Base-by-base conservation (phyloP, 164 flowering plant genomes). In the Buxus sempervirens region DNA sequence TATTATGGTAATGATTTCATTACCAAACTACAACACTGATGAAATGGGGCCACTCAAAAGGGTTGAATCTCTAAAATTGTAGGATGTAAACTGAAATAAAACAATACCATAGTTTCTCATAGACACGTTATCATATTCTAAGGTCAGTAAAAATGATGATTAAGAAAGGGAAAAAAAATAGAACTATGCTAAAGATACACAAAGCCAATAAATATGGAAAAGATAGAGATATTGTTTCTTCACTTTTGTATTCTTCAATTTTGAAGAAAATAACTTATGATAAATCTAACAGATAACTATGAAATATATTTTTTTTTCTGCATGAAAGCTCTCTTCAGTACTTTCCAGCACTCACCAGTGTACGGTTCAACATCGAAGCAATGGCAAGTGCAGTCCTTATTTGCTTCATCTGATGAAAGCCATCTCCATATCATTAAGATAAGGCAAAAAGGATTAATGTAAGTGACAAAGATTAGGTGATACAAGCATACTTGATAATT, bases 301-400 rank as follows among this genome's bases (percentile, higher is more conserved):
- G 2, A 45, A 45, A 45, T 45, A 45, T 1, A 45, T 15, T 1
- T 45, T 45, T 45, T 10, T 1, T 45, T 32, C 5, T 32, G 7
- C n/a, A 45, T 45, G 51, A 15, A 45, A 45, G 12, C 12, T 45
- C 51, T 45, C 51, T 45, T 45, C 18, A 15, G 13, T 10, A 15
- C 12, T 45, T 67, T 36, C 22, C 19, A 53, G 26, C 60, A 67
- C 91, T 86, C 76, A 96, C 99, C 96, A 96, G 73, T 28, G 93
- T 90, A 70, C 97, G 94, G 42, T 86, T 86, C 80, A 96, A 70
- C 75, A 96, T 58, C 24, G 89, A 88, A 68, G 98, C 90, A 71
- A 96, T 79, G 53, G 98, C 98, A 55, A 96, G 92, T 5, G 99
- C 99, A 32, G 85, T 81, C 77, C 98, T 83, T 76, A 96, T 93